Evolutionary conservation across 768 basidiomycete genomes (phyloP), one percentile per base, ranked within the genome.

Genomic region (Termitomyces sp.): DNA sequence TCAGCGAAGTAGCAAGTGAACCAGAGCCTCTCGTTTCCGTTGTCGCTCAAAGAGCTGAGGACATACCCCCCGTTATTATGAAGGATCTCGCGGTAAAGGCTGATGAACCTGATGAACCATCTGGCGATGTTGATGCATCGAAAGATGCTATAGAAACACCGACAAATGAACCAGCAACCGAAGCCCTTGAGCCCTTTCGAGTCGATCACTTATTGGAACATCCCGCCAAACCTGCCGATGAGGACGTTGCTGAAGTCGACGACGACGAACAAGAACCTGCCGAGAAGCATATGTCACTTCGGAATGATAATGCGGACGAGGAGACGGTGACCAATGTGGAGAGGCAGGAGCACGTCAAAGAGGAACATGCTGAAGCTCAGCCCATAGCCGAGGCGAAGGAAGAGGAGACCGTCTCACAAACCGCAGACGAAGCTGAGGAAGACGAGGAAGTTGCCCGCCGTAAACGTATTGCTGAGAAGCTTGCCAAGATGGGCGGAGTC

Each of bases 401-500:
- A 32, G 58, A 53, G 44, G 35, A 61, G 23, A 32, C 59, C 12
- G 25, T 45, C 4, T 43, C 40, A 41, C 38, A 49, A 16, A 17
- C 34, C 25, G 58, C 16, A 31, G 63, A 66, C 6, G 63, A 72
- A 12, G 77, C 74, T 38, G 76, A 77, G 40, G 80, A 78, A 47
- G 80, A 82, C 42, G 82, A 82, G 17, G 84, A 84, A 59, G 80
- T 73, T 59, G 72, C 77, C 2, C 79, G 82, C 35, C 77, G 79
- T 41, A 78, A 77, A 59, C 82, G 82, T 50, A 79, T 89, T 21
- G 81, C 86, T 23, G 86, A 83, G 79, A 81, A 61, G 71, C 79
- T 73, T 75, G 83, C 84, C 7, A 81, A 83, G 69, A 84, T 83
- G 74, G 89, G 87, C 16, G 89, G 82, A n/a, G 72, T 87, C 62